Evolutionary conservation across 768 basidiomycete species (phyloP).

Genomic region (Cyathus striatus): DNA sequence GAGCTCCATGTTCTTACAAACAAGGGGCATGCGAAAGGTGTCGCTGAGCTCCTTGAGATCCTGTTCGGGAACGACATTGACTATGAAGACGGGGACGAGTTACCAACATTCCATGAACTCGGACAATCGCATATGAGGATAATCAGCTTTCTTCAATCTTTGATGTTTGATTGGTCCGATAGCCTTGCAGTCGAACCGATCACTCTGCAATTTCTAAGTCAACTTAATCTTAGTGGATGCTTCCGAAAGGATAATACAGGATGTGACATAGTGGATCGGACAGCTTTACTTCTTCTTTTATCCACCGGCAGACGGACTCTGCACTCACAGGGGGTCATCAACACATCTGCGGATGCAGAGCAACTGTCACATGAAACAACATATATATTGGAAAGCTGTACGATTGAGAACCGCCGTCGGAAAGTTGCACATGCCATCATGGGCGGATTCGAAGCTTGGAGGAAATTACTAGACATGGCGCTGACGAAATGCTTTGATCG

Average conservation of each 20-base stretch:
- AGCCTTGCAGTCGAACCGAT: constrained; percentile 52
- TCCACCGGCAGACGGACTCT: constrained; percentile 52
- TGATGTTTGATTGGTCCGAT: constrained; percentile 89
- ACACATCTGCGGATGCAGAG: constrained; percentile 57
- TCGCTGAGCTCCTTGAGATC: constrained; percentile 71
- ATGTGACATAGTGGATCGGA: constrained; percentile 79
- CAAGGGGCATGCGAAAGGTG: constrained; percentile 69
- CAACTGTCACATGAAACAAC: constrained; percentile 63
- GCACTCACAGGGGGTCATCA: constrained; percentile 62
- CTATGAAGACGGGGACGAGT: constrained; percentile 44
- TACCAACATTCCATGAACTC: constrained; percentile 62
- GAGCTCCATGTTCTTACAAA: constrained; percentile 85
- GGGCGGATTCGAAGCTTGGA: constrained; percentile 79
- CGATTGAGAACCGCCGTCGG: constrained; percentile 83
- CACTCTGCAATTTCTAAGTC: constrained; percentile 58
- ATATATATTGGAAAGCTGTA: constrained; percentile 81
- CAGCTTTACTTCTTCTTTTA: constrained; percentile 67
- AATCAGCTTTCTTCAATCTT: constrained; percentile 82
- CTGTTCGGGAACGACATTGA: constrained; percentile 67
- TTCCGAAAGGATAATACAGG: constrained; percentile 62
- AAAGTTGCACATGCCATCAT: constrained; percentile 70
- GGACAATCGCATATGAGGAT: constrained; percentile 82
- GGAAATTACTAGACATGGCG: constrained; percentile 75
- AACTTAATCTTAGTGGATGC: constrained; percentile 68
- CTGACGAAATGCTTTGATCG: constrained; percentile 84